Evolutionary conservation across 352 stramenopile species (phyloP).

Genomic region (Phytophthora tentaculata): DNA sequence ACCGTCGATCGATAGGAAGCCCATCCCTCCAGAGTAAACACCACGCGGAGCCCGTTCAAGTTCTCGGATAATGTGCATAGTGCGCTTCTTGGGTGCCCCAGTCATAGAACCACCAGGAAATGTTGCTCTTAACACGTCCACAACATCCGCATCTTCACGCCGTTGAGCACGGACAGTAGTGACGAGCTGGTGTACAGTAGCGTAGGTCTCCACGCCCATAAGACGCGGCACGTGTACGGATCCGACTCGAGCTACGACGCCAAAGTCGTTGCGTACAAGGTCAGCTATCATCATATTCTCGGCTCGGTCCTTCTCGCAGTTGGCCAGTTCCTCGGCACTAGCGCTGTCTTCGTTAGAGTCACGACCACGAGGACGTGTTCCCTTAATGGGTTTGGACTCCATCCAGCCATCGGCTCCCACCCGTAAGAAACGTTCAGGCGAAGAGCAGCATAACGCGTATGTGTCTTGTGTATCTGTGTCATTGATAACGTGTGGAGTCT

Average conservation of each 20-base stretch:
- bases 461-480: slow-evolving; percentile 29
- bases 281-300: slow-evolving; percentile 99
- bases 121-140: slow-evolving; percentile 94
- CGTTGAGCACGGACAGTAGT: slow-evolving; percentile 92
- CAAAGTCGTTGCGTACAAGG: slow-evolving; percentile 96
- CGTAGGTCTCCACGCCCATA: slow-evolving; percentile 96
- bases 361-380: slow-evolving; percentile 80
- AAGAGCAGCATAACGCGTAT: slow-evolving; percentile 95
- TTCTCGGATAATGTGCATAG: slow-evolving; percentile 95
- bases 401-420: slow-evolving; percentile 77
- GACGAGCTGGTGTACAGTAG: slow-evolving; percentile 98
- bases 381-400: slow-evolving; percentile 98
- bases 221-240: slow-evolving; percentile 93
- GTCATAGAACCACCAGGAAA: slow-evolving; percentile 99
- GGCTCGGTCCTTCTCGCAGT: slow-evolving; percentile 93
- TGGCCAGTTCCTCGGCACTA: slow-evolving; percentile 78
- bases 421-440: slow-evolving; percentile 95
- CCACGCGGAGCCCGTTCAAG: slow-evolving; percentile 91
- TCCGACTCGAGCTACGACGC: slow-evolving; percentile 91
- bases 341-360: slow-evolving; percentile 52
- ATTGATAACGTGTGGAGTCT: neutral
- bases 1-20: slow-evolving; percentile 96
- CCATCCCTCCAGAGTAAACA: slow-evolving; percentile 96
- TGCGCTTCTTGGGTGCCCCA: slow-evolving; percentile 96
- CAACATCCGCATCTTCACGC: slow-evolving; percentile 51